Evolutionary conservation across 1,284 basidiomycete species (phyloP).

Genomic region (Melampsora larici-populina): DNA sequence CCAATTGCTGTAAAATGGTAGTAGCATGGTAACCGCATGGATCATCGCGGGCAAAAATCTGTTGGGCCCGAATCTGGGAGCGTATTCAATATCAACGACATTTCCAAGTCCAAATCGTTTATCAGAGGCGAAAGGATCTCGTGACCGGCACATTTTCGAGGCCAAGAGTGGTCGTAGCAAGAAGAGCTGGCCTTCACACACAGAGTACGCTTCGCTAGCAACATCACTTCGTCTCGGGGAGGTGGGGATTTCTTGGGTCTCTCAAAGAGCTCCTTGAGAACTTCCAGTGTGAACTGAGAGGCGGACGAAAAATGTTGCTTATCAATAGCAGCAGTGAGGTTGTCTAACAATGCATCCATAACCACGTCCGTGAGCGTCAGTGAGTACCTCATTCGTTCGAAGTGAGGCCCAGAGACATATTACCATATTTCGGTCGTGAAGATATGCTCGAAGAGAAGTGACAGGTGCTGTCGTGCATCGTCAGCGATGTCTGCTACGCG

Average conservation of each 20-base stretch:
- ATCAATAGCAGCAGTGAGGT: constrained; percentile 60
- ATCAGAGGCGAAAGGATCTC: constrained; percentile 76
- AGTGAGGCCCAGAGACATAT: constrained; percentile 58
- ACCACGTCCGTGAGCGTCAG: constrained; percentile 67
- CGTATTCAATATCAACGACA: constrained; percentile 66
- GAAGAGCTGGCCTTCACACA: constrained; percentile 63
- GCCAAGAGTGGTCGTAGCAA: constrained; percentile 85
- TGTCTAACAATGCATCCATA: constrained; percentile 71
- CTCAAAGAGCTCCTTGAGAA: constrained; percentile 68
- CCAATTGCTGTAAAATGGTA: constrained; percentile 36
- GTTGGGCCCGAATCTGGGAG: constrained; percentile 48
- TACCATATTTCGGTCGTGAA: constrained; percentile 59
- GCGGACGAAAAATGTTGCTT: constrained; percentile 56
- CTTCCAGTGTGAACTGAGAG: constrained; percentile 62
- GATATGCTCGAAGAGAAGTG: constrained; percentile 66
- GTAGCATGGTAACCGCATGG: constrained; percentile 36
- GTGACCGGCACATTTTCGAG: constrained; percentile 79
- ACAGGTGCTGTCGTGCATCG: constrained; percentile 67
- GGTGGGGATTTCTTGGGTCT: constrained; percentile 55
- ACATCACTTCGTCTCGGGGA: constrained; percentile 52
- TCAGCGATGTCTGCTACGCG: constrained; percentile 68
- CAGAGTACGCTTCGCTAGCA: constrained; percentile 55
- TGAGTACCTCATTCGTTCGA: constrained; percentile 62
- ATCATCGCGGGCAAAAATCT: constrained; percentile 12
- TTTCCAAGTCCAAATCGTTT: constrained; percentile 66